A percentile compares a stretch with the other conserved stretches of the same genome.
These are phyloP conservation scores for Irpex sp. DNA, from an alignment of 1,284 basidiomycete species.

Conservation along the genomic window DNA sequence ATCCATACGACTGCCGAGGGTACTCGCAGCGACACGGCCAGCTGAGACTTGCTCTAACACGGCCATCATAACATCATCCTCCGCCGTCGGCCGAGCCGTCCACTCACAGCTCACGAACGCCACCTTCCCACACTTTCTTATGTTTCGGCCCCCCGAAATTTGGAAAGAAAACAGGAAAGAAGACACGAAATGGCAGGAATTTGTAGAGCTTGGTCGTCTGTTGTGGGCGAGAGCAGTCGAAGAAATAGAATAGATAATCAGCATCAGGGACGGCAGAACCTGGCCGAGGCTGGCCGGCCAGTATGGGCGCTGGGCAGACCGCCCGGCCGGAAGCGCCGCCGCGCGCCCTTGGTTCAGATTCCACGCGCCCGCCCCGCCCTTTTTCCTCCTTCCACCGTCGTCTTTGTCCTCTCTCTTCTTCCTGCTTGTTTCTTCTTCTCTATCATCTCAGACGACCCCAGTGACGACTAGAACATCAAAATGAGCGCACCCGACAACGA, in stretches of 20 bases:
- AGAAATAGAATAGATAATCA: neutral
- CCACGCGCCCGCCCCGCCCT: slow-evolving; percentile 23
- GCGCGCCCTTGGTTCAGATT: slow-evolving; percentile 18
- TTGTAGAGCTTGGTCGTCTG: neutral
- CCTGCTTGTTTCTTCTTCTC: slow-evolving; percentile 22
- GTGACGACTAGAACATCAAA: slow-evolving; percentile 17
- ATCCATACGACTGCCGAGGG: neutral
- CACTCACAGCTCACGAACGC: neutral
- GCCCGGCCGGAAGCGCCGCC: slow-evolving; percentile 17
- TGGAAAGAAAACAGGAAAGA: neutral
- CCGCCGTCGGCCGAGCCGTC: neutral
- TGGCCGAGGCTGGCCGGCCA: neutral
- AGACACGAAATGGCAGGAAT: neutral
- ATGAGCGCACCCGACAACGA: slow-evolving; percentile 82
- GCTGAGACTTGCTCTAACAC: neutral
- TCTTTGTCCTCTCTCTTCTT: slow-evolving; percentile 15
- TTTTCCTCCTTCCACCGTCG: slow-evolving; percentile 33
- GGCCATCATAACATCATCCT: neutral
- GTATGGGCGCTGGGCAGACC: neutral
- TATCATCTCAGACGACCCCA: neutral
- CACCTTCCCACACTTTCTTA: neutral
- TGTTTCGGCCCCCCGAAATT: neutral
- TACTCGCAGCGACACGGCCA: neutral
- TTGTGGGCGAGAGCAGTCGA: neutral
- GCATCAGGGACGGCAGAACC: neutral